phyloP scores from a whole-genome alignment of 257 asterid genomes.

The Forsythia viridissima region DNA sequence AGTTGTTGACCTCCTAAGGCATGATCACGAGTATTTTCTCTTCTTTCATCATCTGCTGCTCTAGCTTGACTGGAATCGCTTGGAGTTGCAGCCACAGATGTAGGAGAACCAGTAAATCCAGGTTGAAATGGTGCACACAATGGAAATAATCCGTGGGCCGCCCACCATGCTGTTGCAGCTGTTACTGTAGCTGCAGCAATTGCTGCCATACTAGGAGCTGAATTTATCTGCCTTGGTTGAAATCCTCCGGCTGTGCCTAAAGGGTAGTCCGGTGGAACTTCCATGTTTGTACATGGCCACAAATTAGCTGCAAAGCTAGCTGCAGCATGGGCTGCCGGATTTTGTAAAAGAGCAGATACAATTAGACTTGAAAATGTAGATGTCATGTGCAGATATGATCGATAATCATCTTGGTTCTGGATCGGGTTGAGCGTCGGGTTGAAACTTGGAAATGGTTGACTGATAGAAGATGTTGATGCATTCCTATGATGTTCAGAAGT shows the following conservation, averaged over 20 bases:
- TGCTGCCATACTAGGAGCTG: conserved; percentile 69
- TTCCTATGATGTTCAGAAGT: conserved; percentile 48
- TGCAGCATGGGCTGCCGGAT: conserved; percentile 91
- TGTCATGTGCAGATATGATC: conserved; percentile 57
- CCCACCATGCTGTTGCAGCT: conserved; percentile 99
- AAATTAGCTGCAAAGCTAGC: conserved; percentile 79
- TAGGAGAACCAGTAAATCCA: conserved; percentile 57
- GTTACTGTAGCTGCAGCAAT: conserved; percentile 95
- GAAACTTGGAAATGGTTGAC: conserved; percentile 57
- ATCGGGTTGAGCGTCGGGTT: conserved; percentile 58
- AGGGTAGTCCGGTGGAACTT: conserved; percentile 41
- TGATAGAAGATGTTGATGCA: conserved; percentile 53
- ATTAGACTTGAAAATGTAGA: conserved; percentile 75
- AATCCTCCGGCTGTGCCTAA: conserved; percentile 37
- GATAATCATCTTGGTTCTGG: conserved; percentile 66
- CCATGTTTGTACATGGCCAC: conserved; percentile 62
- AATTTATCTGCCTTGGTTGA: conserved; percentile 39
- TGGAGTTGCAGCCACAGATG: conserved; percentile 48
- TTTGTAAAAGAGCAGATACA: conserved; percentile 74
- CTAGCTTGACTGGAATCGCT: conserved; percentile 39
- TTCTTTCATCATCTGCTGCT: conserved; percentile 38
- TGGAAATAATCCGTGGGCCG: conserved; percentile 91
- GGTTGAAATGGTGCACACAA: conserved; percentile 70
- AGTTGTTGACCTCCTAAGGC: conserved; percentile 41
- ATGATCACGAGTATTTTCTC: conserved; percentile 44